Base-by-base conservation (phyloP, 169 alveolate species). In the Eimeria sp. region DNA sequence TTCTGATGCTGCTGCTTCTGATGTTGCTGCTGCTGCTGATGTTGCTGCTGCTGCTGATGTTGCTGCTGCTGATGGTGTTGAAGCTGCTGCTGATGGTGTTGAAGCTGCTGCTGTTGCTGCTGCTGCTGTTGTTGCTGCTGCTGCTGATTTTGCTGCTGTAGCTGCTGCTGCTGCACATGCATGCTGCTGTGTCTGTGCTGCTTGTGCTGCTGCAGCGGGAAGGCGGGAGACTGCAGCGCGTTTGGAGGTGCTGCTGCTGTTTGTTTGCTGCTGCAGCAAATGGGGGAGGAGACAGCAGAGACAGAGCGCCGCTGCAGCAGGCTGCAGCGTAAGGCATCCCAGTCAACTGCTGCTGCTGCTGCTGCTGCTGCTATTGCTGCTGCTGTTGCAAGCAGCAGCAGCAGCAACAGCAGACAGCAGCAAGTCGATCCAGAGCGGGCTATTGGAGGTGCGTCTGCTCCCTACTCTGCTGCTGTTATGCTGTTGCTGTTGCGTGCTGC, bases 231-330 rank as follows among this genome's bases (percentile, higher is more conserved):
- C n/a, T 33, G 18, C 27, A 18, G 62, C 40, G 9, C 33, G 60
- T 77, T 37, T 49, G 87, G 87, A 77, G 87, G 87, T 4, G 56
- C 60, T 25, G 62, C 87, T 77, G 87, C 87, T 25, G 87, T 77
- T 18, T 40, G 87, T 77, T n/a, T 25, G 62, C 62, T 77, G 62
- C 64, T 77, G 87, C 87, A 77, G 52, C 27, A 46, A 40, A 18
- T 6, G 1, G 62, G 40, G 87, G 25, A 30, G 54, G 40, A 1
- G 13, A 6, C 56, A 46, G 87, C 13, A n/a, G 82, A 33, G n/a
- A 10, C 56, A 6, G 64, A 46, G 40, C 87, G 87, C 33, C 60
- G 87, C 64, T 77, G 64, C 33, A 46, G 33, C 37, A 60, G 87
- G 27, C 60, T 77, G 52, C 87, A 77, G 25, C 56, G 87, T 6